Conservation (phyloP, 306 rosid genomes). For the Chamaecrista fasciculata region DNA sequence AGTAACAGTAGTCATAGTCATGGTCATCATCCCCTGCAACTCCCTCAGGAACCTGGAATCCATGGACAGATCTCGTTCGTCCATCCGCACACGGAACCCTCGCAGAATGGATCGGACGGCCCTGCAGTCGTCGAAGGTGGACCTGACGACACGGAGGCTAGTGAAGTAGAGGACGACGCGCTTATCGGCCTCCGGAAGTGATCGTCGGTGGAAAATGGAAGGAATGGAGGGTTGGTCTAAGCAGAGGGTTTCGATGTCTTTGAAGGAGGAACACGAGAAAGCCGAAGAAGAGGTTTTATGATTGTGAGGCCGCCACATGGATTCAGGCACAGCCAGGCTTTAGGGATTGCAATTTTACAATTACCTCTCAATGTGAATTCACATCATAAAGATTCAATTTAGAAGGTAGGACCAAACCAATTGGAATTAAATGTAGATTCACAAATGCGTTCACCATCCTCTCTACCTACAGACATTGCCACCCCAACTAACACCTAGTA, state of each 20-base stretch:
- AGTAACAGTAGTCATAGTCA: constrained; percentile 2
- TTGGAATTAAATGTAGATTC: background rate
- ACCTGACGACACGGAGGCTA: constrained; percentile 76
- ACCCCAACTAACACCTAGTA: constrained; percentile 16
- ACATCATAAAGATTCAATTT: too few relatives aligned
- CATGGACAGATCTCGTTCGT: constrained; percentile 91
- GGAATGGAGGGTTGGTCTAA: constrained; percentile 46
- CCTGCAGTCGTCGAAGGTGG: constrained; percentile 74
- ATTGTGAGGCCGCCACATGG: constrained; percentile 79
- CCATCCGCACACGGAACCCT: constrained; percentile 72
- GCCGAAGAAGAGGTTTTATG: constrained; percentile 39
- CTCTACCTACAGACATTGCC: background rate
- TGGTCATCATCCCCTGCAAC: constrained; percentile 56
- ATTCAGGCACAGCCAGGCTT: too few relatives aligned
- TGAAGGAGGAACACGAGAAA: constrained; percentile 85
- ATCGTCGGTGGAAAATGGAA: constrained; percentile 61
- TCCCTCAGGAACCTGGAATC: constrained; percentile 60
- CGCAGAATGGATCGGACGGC: constrained; percentile 67
- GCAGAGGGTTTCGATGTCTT: constrained; percentile 70
- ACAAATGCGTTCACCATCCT: background rate
- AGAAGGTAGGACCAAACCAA: background rate
- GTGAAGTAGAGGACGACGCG: constrained; percentile 88
- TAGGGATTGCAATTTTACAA: too few relatives aligned
- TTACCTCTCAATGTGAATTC: too few relatives aligned
- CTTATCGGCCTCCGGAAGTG: constrained; percentile 53